Evolutionary conservation across 805 yeast genomes (phyloP), one percentile per base, ranked within the genome.

Genomic region (Candida boidinii): DNA sequence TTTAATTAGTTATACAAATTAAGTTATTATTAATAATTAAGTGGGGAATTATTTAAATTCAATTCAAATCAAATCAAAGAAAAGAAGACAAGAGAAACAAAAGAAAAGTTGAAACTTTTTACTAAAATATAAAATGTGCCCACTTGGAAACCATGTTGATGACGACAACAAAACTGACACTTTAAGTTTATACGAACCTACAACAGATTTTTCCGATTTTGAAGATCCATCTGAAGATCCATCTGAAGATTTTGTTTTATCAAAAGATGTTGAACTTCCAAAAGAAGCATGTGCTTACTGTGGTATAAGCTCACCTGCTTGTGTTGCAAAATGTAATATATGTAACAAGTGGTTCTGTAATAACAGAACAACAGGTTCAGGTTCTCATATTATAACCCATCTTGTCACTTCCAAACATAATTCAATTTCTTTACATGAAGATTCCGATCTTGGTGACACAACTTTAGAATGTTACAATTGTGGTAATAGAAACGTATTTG

Each of bases 291-390:
- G 79, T 44, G 50, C 70, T 3, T 87, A 87, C 54, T 87, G 96
- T 60, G 92, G 87, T 2, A 64, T 84, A 18, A 75, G 74, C 38
- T 55, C 72, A 8, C 68, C 85, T 1, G 53, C 71, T 5, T 68
- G 79, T 30, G 81, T 86, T 11, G 81, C 82, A 26, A 76, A 79
- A 43, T 88, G 96, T 60, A 71, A 72, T 37, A 64, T 68, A 5
- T 88, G 96, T 56, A 57, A 73, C 44, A 79, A 76, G 51, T 88
- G 96, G 96, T 88, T 88, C 53, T 88, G 96, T 62, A 88, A 88
- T 51, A 66, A 71, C 15, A 63, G 58, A 30, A 57, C 73, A 10
- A 59, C 71, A 9, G 73, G 82, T 12, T 32, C 49, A 11, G 58
- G 59, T 3, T 81, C 94, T 1, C 96, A 88, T 53, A 83, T 88